phyloP scores from a whole-genome alignment of 257 asterid genomes.

The Rauvolfia tetraphylla region DNA sequence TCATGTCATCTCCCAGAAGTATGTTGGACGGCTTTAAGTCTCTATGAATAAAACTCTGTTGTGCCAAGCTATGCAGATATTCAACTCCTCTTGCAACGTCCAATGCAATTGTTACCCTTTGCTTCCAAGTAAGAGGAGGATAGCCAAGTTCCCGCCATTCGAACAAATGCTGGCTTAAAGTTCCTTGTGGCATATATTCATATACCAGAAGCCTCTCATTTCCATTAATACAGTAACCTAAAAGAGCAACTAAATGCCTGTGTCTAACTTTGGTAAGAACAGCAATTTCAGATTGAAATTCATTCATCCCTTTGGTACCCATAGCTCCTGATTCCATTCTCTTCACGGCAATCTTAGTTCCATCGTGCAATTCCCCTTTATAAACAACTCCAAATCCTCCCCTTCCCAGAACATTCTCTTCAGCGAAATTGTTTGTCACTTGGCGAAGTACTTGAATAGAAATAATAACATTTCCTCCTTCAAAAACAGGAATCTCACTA shows the following conservation, averaged over 20 bases:
- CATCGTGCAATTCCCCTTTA: slow-evolving; percentile 85
- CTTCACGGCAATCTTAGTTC: slow-evolving; percentile 93
- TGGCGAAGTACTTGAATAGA: slow-evolving; percentile 77
- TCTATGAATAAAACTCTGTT: slow-evolving; percentile 86
- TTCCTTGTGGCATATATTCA: slow-evolving; percentile 94
- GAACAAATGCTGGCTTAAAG: slow-evolving; percentile 79
- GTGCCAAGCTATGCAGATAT: slow-evolving; percentile 94
- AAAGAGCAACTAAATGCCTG: slow-evolving; percentile 90
- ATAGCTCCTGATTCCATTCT: slow-evolving; percentile 87
- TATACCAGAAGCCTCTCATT: slow-evolving; percentile 89
- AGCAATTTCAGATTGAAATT: slow-evolving; percentile 89
- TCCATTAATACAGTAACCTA: slow-evolving; percentile 83
- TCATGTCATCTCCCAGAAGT: slow-evolving; percentile 85
- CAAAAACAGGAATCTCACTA: slow-evolving; percentile 57
- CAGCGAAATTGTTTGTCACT: slow-evolving; percentile 77
- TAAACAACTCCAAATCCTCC: slow-evolving; percentile 94
- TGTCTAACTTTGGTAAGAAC: slow-evolving; percentile 94
- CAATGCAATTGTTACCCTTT: slow-evolving; percentile 76
- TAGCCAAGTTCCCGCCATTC: slow-evolving; percentile 61
- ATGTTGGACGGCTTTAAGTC: slow-evolving; percentile 89
- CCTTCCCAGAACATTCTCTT: slow-evolving; percentile 64
- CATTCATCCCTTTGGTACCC: slow-evolving; percentile 91
- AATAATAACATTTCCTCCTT: slow-evolving; percentile 70
- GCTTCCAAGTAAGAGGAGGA: slow-evolving; percentile 73
- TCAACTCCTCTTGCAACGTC: slow-evolving; percentile 96